Conservation (phyloP, 2,329 filamentous ascomycete species). For the Hirsutella minnesotensis region DNA sequence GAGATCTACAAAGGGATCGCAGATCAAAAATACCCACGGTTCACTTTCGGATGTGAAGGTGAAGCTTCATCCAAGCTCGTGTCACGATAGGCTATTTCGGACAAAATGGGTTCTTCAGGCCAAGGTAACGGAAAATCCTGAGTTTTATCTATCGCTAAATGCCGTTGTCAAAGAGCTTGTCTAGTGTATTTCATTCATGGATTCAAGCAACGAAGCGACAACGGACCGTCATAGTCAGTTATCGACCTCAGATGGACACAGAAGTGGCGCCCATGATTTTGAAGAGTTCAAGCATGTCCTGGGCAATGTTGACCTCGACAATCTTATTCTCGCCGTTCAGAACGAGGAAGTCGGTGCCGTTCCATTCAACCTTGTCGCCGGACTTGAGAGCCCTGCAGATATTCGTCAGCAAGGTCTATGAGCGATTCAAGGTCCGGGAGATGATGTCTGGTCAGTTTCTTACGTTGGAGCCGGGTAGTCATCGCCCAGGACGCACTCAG, state of each 20-base stretch:
- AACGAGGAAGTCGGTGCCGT: constrained; percentile 5
- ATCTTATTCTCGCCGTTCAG: constrained; percentile 1
- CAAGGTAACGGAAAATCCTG: too few species aligned
- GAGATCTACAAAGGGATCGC: too few species aligned
- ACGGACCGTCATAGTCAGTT: not conserved
- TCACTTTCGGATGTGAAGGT: too few species aligned
- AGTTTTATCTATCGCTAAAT: too few species aligned
- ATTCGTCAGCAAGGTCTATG: not conserved
- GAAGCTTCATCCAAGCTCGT: too few species aligned
- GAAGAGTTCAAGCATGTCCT: constrained; percentile 2
- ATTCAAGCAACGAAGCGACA: not conserved
- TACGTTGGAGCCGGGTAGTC: constrained; percentile 3
- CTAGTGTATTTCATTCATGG: not conserved
- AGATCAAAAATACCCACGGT: too few species aligned
- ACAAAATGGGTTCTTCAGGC: too few species aligned
- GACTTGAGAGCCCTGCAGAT: constrained; percentile 1
- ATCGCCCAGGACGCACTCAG: constrained; percentile 4
- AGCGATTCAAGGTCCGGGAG: too few species aligned
- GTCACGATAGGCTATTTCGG: too few species aligned
- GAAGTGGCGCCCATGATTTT: not conserved
- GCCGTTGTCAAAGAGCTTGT: too few species aligned
- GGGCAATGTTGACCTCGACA: constrained; percentile 3
- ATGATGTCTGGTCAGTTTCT: not conserved
- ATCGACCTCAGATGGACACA: not conserved
- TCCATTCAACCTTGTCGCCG: constrained; percentile 4